These are phyloP conservation scores for Rhodotorula graminis DNA, from an alignment of 768 basidiomycete species.

Conservation along the genomic window DNA sequence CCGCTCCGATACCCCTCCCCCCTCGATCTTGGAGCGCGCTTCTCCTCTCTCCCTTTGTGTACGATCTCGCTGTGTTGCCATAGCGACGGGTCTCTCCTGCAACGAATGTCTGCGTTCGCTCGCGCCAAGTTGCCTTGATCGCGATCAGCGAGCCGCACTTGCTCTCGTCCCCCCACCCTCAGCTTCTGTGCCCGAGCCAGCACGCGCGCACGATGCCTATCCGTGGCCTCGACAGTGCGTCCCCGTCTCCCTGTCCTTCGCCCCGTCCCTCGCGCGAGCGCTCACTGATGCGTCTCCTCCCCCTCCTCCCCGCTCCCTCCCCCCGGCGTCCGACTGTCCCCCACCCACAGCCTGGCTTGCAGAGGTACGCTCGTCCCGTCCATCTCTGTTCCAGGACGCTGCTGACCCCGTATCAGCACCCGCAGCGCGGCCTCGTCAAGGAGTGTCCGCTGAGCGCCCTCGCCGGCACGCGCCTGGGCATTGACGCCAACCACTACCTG, in stretches of 20 bases:
- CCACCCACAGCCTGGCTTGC: conserved; percentile 24
- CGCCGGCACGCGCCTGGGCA: conserved; percentile 87
- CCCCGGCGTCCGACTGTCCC: background rate
- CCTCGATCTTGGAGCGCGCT: no score
- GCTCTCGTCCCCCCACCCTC: background rate
- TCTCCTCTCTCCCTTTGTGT: background rate
- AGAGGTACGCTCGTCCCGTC: conserved; percentile 12
- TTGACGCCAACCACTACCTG: conserved; percentile 90
- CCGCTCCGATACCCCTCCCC: background rate
- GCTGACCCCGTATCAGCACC: background rate
- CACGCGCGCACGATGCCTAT: conserved; percentile 6
- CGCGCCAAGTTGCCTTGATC: no score
- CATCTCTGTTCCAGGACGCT: no score
- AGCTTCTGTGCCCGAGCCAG: background rate
- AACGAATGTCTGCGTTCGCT: no score
- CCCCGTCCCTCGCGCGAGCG: background rate
- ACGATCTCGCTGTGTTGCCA: background rate
- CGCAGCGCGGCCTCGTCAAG: conserved; percentile 73
- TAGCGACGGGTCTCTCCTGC: no score
- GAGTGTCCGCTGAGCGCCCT: conserved; percentile 73
- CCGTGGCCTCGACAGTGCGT: conserved; percentile 20
- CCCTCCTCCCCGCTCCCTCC: background rate
- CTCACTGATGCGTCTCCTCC: background rate
- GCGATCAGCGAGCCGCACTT: background rate
- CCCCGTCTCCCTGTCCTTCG: background rate